Base-by-base conservation (phyloP, 1,284 basidiomycete species). In the Leccinum variabile region DNA sequence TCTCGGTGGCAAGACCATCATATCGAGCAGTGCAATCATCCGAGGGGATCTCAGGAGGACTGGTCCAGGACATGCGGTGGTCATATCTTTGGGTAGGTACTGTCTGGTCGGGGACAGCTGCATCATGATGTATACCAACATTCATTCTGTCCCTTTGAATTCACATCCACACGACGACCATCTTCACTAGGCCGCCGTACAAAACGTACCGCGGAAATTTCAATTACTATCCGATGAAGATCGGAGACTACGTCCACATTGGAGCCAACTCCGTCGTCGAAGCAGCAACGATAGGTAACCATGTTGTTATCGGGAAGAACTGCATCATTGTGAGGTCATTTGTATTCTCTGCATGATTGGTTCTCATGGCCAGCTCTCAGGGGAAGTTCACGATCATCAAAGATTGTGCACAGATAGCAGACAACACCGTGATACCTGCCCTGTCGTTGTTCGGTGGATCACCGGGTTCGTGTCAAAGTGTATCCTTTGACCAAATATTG, bases 161-260 rank as follows among this genome's bases (percentile, higher is more conserved):
- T 8, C 37, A 0, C 28, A 46, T 14, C 44, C 35, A 30, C 8
- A 10, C 37, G 11, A 46, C 6, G 11, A 52, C 46, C 49, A 28
- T 18, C 39, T 39, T 32, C 16, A 13, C 22, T 50, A 92, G 91
- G 65, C 91, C 91, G 16, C 91, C 92, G 4, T 94, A 94, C 76
- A 95, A 95, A 78, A 94, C 92, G 0, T 95, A 94, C 72, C 86
- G 92, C 61, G 92, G 92, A 57, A 87, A 89, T 63, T 98, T 97
- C 83, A 98, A 97, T 69, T 98, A 97, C 77, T 98, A 98, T 72
- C 97, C 97, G 2, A 94, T 98, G 88, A 95, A 97, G 75, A 88
- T 99, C 32, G 93, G 94, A 2, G 96, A 99, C 77, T 90, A 94
- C 73, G 97, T 98, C 30, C 90, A 95, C 64, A 93, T 99, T 56